Evolutionary conservation across 163 green algal genomes (phyloP), one percentile per base, ranked within the genome.

Genomic region (Chlorella variabilis): DNA sequence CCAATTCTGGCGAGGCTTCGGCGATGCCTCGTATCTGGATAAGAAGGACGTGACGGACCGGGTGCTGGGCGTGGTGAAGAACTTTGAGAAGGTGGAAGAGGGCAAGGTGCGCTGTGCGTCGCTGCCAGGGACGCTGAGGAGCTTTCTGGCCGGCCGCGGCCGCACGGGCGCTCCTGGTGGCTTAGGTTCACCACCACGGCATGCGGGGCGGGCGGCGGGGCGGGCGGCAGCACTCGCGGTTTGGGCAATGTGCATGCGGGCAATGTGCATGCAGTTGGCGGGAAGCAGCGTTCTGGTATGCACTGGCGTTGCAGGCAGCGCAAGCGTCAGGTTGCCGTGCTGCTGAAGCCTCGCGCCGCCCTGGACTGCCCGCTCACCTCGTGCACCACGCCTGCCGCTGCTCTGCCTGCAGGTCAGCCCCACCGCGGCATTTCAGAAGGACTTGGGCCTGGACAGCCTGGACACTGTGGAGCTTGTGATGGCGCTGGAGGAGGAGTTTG

Each of bases 401-500:
- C 27, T 56, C 31, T 27, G 3, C 31, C 20, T 49, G n/a, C 77
- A 98, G 95, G 95, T 99, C 5, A 90, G 80, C 0, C 87, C 94
- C 6, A 83, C 83, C 2, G 89, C 95, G 0, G 49, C 84, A 56
- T 99, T 99, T 89, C 87, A 95, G 80, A 96, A 96, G 77, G 97
- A 99, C 88, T 89, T 99, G 66, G 97, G 97, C 27, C 89, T 99
- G 78, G 97, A 99, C 88, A 97, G 91, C 83, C 89, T 99, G 71
- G 97, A 99, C 88, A 96, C 94, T 11, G 95, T 98, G 48, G 95
- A 98, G 88, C 89, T 98, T 62, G 95, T 98, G 29, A 99, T 99
- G 97, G 97, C 97, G 18, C 93, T 99, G 82, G 97, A 99, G 91
- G 97, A 99, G 90, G 97, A 99, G 89, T 99, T 99, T 89, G 94